Evolutionary conservation across 257 asterid genomes (phyloP).

Genomic region (Rubia yunnanensis): DNA sequence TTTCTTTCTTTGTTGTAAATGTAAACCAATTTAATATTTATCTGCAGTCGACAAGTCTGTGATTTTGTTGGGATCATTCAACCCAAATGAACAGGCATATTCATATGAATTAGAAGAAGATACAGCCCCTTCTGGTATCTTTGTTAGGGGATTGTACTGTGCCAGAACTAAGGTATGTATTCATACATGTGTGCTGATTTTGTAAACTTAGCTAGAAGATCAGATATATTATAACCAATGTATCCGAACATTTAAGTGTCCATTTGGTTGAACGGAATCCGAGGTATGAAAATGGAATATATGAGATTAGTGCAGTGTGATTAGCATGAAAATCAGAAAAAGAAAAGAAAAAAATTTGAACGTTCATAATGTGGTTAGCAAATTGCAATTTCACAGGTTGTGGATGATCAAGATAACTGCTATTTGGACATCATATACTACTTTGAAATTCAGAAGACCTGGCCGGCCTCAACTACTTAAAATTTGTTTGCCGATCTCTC

Average conservation of each 20-base stretch:
- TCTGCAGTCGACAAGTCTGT: slow-evolving; percentile 36
- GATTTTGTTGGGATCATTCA: slow-evolving; percentile 30
- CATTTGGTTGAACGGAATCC: no score
- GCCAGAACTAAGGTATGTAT: slow-evolving; percentile 44
- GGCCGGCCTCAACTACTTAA: slow-evolving; percentile 24
- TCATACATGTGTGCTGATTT: no score
- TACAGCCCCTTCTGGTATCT: slow-evolving; percentile 39
- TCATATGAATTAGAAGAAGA: slow-evolving; percentile 34
- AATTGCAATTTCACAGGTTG: slow-evolving; percentile 19
- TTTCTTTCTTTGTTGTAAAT: not conserved
- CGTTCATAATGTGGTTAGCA: no score
- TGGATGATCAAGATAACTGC: slow-evolving; percentile 32
- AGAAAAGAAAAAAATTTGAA: no score
- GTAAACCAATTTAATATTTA: not conserved
- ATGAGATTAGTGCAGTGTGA: not conserved
- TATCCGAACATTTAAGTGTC: no score
- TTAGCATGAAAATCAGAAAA: not conserved
- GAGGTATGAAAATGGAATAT: not conserved
- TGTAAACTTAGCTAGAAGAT: no score
- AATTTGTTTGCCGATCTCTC: not conserved
- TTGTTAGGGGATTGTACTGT: slow-evolving; percentile 42
- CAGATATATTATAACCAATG: no score
- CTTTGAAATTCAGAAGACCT: slow-evolving; percentile 41
- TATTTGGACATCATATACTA: slow-evolving; percentile 43
- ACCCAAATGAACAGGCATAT: slow-evolving; percentile 30